Base-by-base conservation (phyloP, 768 basidiomycete species). In the Clathrus columnatus region DNA sequence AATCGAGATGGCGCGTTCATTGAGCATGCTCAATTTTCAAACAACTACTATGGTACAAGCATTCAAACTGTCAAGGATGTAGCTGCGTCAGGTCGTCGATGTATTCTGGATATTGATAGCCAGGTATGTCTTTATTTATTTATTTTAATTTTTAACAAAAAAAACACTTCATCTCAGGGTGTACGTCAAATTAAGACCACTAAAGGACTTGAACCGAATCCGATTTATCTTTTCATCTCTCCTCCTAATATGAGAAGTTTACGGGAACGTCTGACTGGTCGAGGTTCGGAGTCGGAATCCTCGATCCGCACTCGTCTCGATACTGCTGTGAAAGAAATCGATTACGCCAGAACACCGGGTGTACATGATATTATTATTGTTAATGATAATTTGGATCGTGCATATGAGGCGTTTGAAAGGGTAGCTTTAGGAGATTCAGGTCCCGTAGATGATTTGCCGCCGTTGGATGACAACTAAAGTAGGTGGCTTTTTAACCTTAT, bases 261-360 rank as follows among this genome's bases (percentile, higher is more conserved):
- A 32, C 81, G 83, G 23, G 59, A 70, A 4, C 85, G 95, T 43
- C 76, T 98, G 5, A 75, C 76, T 21, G 75, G 81, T 0, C 84
- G 94, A 3, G 94, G 90, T 0, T 96, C 94, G 10, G 94, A 97
- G 67, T 76, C 81, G 14, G 83, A 85, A 20, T 78, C 76, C 0
- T 80, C 85, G 7, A 75, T 93, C 16, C 72, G 81, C 57, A 84
- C 83, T 59, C 64, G 75, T 1, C 62, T 77, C 16, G 63, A 62
- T 10, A 72, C 73, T 1, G 73, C 73, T 1, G 61, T 64, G 23
- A 61, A 61, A 7, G 75, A 77, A 58, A 62, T 77, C 56, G 67
- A 69, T 51, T 76, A 73, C 62, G 75, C 75, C 2, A 57, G 64
- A 50, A 54, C 68, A 30, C 44, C 56, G 16, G 61, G 60, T 23